A percentile compares a stretch with the other conserved stretches of the same genome.
These are phyloP conservation scores for Hibiscus syriacus DNA, from an alignment of 345 rosid species.

Conservation along the genomic window DNA sequence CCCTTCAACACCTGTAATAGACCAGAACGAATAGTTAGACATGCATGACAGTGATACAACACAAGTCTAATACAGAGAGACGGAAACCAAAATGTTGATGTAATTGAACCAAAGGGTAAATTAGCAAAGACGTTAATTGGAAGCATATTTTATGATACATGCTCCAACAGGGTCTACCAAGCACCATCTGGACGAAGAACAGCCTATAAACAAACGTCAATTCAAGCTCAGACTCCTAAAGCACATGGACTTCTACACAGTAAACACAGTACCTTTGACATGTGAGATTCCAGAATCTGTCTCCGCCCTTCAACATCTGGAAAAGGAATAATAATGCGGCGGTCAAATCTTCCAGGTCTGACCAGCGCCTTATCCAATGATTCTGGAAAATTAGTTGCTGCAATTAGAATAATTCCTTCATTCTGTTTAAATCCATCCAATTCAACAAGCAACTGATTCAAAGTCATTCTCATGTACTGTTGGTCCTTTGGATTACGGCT, in stretches of 20 bases:
- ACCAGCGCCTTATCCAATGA: constrained; percentile 90
- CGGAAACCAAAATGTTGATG: neutral
- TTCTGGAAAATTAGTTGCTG: constrained; percentile 94
- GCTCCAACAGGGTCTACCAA: constrained; percentile 11
- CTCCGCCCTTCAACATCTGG: constrained; percentile 97
- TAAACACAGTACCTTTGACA: constrained; percentile 70
- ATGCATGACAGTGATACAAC: neutral
- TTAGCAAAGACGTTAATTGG: neutral
- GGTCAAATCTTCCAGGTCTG: constrained; percentile 96
- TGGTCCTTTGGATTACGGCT: constrained; percentile 91
- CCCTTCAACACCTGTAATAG: constrained; percentile 67
- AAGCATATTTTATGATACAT: constrained; percentile 35
- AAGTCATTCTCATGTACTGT: constrained; percentile 95
- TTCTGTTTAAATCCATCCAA: constrained; percentile 97
- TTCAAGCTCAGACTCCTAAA: neutral
- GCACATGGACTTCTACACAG: constrained; percentile 16
- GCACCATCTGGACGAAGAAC: neutral
- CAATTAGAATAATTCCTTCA: constrained; percentile 93
- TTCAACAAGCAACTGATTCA: constrained; percentile 94
- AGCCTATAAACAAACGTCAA: neutral
- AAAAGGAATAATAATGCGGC: constrained; percentile 84
- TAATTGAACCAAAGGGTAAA: neutral
- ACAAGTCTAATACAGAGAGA: neutral
- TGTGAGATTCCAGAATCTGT: constrained; percentile 89
- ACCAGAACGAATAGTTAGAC: constrained; percentile 6